A percentile compares a stretch with the other conserved stretches of the same genome.
These are phyloP conservation scores for Macrophomina tecta DNA, from an alignment of 2,329 filamentous ascomycete species.

Conservation along the genomic window DNA sequence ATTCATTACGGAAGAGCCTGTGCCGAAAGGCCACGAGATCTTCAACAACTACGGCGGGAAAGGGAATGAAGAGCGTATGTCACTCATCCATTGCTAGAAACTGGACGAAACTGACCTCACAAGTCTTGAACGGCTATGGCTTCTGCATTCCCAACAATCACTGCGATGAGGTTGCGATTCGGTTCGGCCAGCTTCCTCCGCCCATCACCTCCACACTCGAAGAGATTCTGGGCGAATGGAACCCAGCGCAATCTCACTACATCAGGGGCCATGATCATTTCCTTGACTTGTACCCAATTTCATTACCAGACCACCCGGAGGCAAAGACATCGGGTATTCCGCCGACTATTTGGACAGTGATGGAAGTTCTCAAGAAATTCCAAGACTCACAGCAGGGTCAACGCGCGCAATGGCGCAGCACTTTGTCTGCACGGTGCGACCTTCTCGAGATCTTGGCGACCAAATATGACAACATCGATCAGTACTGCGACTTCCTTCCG, in stretches of 20 bases:
- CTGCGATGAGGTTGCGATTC: slow-evolving; percentile 53
- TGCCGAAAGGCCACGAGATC: slow-evolving; percentile 49
- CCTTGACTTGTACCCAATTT: slow-evolving; percentile 40
- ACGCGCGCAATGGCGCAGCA: slow-evolving; percentile 30
- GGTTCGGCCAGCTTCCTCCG: slow-evolving; percentile 48
- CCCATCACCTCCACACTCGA: slow-evolving; percentile 34
- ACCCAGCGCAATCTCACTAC: slow-evolving; percentile 35
- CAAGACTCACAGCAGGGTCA: slow-evolving; percentile 9
- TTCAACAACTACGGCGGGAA: slow-evolving; percentile 63
- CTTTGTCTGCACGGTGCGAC: slow-evolving; percentile 22
- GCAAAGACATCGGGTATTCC: slow-evolving; percentile 43
- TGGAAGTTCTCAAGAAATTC: slow-evolving; percentile 35
- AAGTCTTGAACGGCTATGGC: slow-evolving; percentile 59
- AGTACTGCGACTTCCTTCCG: slow-evolving; percentile 31
- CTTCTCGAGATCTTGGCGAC: slow-evolving; percentile 36
- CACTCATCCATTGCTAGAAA: neutral
- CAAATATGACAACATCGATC: slow-evolving; percentile 36
- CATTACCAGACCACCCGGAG: slow-evolving; percentile 32
- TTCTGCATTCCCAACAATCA: slow-evolving; percentile 57
- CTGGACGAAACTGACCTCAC: neutral
- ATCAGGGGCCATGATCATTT: slow-evolving; percentile 42
- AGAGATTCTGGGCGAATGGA: slow-evolving; percentile 30
- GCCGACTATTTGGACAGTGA: slow-evolving; percentile 41
- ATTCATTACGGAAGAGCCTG: slow-evolving; percentile 43
- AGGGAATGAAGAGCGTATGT: slow-evolving; percentile 55